phyloP scores from a whole-genome alignment of 148 eudicot species.

The Persicaria maculosa region DNA sequence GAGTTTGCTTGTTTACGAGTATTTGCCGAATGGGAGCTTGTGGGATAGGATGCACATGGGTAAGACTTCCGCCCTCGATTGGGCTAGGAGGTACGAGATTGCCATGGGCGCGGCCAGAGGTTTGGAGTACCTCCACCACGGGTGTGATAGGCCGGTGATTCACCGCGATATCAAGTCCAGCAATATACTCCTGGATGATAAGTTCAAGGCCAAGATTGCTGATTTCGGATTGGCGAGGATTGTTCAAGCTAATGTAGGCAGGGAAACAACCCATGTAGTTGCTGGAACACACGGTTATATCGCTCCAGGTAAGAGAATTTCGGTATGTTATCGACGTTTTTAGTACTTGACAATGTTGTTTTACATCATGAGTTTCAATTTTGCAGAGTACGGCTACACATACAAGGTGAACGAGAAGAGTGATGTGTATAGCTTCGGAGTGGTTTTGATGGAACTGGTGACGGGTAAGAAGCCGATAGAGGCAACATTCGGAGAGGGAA shows the following conservation, averaged over 20 bases:
- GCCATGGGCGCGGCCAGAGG: slow-evolving; percentile 85
- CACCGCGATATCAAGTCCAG: slow-evolving; percentile 95
- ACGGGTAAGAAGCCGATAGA: slow-evolving; percentile 87
- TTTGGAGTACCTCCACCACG: slow-evolving; percentile 82
- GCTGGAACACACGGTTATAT: slow-evolving; percentile 91
- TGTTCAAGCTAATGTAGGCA: slow-evolving; percentile 32
- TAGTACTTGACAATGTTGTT: neutral
- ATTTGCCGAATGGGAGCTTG: slow-evolving; percentile 80
- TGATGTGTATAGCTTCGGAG: slow-evolving; percentile 95
- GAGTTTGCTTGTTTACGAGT: slow-evolving; percentile 84
- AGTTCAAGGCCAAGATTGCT: slow-evolving; percentile 75
- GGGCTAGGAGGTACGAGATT: slow-evolving; percentile 72
- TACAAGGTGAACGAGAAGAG: slow-evolving; percentile 80
- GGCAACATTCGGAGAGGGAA: slow-evolving; percentile 62
- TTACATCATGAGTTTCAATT: neutral
- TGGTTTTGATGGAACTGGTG: slow-evolving; percentile 87
- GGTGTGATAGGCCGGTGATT: slow-evolving; percentile 67
- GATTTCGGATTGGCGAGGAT: slow-evolving; percentile 96
- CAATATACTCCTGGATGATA: slow-evolving; percentile 78
- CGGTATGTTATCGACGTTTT: neutral
- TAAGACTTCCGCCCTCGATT: slow-evolving; percentile 49
- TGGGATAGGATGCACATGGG: slow-evolving; percentile 64
- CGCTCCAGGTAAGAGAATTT: slow-evolving; percentile 64
- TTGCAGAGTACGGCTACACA: slow-evolving; percentile 80
- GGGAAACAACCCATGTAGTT: slow-evolving; percentile 56